Evolutionary conservation across 805 yeast genomes (phyloP), one percentile per base, ranked within the genome.

Genomic region (Wickerhamomyces hampshirensis): DNA sequence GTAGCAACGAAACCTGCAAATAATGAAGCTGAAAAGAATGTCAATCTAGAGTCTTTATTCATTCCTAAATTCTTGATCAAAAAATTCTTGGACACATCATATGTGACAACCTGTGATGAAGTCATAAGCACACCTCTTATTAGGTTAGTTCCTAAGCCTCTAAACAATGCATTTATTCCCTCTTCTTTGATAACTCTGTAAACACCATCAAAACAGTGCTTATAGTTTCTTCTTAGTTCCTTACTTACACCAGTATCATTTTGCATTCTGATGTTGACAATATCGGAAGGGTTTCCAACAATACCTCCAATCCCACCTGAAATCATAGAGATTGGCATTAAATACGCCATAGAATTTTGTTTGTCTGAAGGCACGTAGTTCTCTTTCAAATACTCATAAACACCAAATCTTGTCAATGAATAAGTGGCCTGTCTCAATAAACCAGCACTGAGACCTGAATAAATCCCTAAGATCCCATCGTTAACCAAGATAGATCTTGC

Each of bases 211-310:
- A 86, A 50, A 0, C 93, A 94, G 58, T 87, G 79, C 34, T 69
- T 68, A 57, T 87, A 86, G 53, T 82, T 76, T 57, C 95, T 71
- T 55, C 88, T 71, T 46, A 77, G 69, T 2, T 67, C 78, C 5
- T 60, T 38, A 5, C 88, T 84, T 40, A 84, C 65, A 0, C 88
- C 64, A 6, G 82, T 75, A 53, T 86, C 96, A 57, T 86, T 86
- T 58, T 86, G 96, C 96, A 86, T 86, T 61, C 95, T 73, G 44
- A 86, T 84, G 49, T 86, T 86, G 26, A 84, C 87, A 11, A 86
- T 82, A 55, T 86, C 96, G 1, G 93, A 77, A 4, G 95, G 95
- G 54, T 86, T 86, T 16, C 96, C 96, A 3, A 84, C 82, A 16
- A 85, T 60, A 8, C 95, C 95, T 42, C 96, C 96, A 39, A 77